phyloP scores from a whole-genome alignment of 75 land plant genomes.

The Chamaecyparis obtusa region DNA sequence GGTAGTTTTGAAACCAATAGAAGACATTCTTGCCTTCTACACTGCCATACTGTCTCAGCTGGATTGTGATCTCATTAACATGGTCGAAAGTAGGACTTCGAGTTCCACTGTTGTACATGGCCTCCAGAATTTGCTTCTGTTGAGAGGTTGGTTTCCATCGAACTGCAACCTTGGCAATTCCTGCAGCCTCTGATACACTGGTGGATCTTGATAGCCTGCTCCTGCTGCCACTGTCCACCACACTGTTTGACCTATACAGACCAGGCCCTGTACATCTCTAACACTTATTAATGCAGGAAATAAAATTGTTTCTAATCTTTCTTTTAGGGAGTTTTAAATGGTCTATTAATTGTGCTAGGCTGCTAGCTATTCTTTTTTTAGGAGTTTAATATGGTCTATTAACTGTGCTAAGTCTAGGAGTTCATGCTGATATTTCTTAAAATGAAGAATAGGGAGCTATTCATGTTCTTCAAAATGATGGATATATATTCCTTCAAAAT shows the following conservation, averaged over 20 bases:
- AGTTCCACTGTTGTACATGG: not conserved
- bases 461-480: no score
- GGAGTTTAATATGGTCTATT: no score
- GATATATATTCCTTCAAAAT: no score
- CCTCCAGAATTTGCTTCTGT: not conserved
- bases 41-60: slow-evolving; percentile 9
- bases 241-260: not conserved
- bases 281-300: no score
- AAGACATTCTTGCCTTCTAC: slow-evolving; percentile 20
- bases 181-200: not conserved
- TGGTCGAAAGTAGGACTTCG: not conserved
- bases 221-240: not conserved
- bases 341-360: no score
- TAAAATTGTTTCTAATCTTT: no score
- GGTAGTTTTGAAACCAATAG: slow-evolving; percentile 21
- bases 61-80: slow-evolving; percentile 8
- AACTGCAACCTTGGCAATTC: not conserved
- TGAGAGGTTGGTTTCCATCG: slow-evolving; percentile 1
- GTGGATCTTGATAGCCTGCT: not conserved
- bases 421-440: no score
- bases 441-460: no score
- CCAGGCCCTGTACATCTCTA: no score
- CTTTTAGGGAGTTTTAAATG: no score
- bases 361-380: no score
- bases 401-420: no score